Evolutionary conservation across 768 basidiomycete genomes (phyloP), one percentile per base, ranked within the genome.

Genomic region (Phylloporus rhodoxanthus): DNA sequence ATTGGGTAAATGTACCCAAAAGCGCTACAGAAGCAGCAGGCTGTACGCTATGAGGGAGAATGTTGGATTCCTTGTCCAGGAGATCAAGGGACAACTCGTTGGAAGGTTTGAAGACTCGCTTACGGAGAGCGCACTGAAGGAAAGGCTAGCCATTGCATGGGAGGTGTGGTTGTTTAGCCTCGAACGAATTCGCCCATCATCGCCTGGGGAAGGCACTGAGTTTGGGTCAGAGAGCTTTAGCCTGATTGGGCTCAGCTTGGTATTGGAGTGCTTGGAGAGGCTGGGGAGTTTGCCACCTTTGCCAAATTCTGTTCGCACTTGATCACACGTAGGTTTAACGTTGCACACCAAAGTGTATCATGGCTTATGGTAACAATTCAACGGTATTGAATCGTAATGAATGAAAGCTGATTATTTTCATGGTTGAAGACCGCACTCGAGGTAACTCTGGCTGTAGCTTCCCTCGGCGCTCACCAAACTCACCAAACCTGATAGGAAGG

Each of bases 201-300:
- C 66, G 6, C 9, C 34, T 11, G 52, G 13, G 19, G 19, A 19
- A 36, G 34, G 17, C 36, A n/a, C 17, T 8, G 59, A 57, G 37
- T 77, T 78, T 58, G 82, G 81, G 13, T 70, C 75, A 3, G 73
- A 78, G 48, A 88, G 85, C 55, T 90, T 90, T 61, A 80, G 82
- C 7, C 58, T 91, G 38, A 72, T 90, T 42, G 79, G 80, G 0
- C 69, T 90, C 34, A 74, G 75, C 10, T 64, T 75, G 5, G 72
- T 86, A 26, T 73, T 86, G 47, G 78, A 85, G 43, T 80, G 74
- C 52, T 64, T 87, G 56, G 78, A 80, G 30, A 65, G 63, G 41
- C 61, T 75, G 13, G 67, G 64, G 19, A 52, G 60, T 40, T 44
- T 70, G 30, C 63, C 64, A 2, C 62, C 64, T 29, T 30, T 56